phyloP scores from a whole-genome alignment of 1,284 basidiomycete genomes.

The Sparassis latifolia region DNA sequence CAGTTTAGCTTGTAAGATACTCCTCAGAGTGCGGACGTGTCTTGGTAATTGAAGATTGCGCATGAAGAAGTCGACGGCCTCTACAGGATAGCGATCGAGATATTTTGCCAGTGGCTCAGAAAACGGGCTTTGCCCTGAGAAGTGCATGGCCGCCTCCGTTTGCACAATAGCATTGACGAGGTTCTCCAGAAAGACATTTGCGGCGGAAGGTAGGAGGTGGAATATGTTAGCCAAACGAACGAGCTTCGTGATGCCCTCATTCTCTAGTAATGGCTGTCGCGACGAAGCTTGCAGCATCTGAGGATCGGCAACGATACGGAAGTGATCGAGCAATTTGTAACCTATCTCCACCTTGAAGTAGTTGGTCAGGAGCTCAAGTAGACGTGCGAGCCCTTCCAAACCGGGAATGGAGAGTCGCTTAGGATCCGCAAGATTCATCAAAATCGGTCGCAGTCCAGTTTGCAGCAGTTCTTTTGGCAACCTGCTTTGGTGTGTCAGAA shows the following conservation, averaged over 20 bases:
- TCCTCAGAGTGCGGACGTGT: slow-evolving; percentile 76
- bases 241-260: slow-evolving; percentile 89
- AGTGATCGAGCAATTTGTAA: slow-evolving; percentile 94
- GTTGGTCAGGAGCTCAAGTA: slow-evolving; percentile 92
- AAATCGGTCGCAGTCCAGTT: slow-evolving; percentile 89
- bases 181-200: slow-evolving; percentile 87
- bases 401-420: slow-evolving; percentile 93
- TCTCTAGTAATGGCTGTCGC: slow-evolving; percentile 76
- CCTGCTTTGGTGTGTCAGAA: slow-evolving; percentile 85
- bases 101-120: slow-evolving; percentile 91
- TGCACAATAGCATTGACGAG: slow-evolving; percentile 89
- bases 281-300: slow-evolving; percentile 80
- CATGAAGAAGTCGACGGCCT: slow-evolving; percentile 84
- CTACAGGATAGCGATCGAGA: slow-evolving; percentile 84
- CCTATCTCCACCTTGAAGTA: slow-evolving; percentile 99
- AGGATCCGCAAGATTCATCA: slow-evolving; percentile 98
- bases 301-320: slow-evolving; percentile 82
- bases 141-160: slow-evolving; percentile 88
- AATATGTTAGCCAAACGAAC: slow-evolving; percentile 96
- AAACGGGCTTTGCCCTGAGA: slow-evolving; percentile 87
- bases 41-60: slow-evolving; percentile 69
- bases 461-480: slow-evolving; percentile 96
- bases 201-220: slow-evolving; percentile 89
- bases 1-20: slow-evolving; percentile 71
- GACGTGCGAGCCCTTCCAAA: slow-evolving; percentile 90